Percentiles rank a stretch among this genome's conserved stretches.
These are phyloP conservation scores for Pontederia crassipes DNA, from an alignment of 176 grass and related monocot species.

Conservation along the genomic window DNA sequence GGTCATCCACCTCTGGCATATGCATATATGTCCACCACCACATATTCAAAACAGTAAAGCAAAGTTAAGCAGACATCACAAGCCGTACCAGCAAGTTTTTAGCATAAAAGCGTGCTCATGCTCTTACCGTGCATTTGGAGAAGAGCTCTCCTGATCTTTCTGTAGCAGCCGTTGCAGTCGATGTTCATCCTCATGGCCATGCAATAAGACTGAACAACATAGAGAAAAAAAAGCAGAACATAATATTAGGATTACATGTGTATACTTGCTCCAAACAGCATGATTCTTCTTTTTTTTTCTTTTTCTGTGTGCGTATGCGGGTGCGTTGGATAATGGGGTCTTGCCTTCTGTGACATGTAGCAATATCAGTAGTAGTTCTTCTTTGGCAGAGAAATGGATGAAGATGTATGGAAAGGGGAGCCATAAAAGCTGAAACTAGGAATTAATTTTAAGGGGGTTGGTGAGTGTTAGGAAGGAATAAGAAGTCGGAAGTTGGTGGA, in stretches of 20 bases:
- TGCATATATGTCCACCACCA: not conserved
- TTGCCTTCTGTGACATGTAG: slow-evolving; percentile 35
- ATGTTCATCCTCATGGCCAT: slow-evolving; percentile 92
- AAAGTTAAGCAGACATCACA: not conserved
- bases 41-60: not conserved
- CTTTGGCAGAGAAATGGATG: not conserved
- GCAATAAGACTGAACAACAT: slow-evolving; percentile 32
- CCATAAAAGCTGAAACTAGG: slow-evolving; percentile 19
- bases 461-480: slow-evolving; percentile 18
- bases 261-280: not conserved
- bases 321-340: slow-evolving; percentile 24
- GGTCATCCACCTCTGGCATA: slow-evolving; percentile 51
- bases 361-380: not conserved
- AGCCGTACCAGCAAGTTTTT: no score
- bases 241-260: not conserved
- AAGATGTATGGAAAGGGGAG: slow-evolving; percentile 22
- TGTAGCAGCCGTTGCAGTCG: slow-evolving; percentile 90
- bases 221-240: not conserved
- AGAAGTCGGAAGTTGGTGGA: slow-evolving; percentile 17
- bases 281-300: not conserved
- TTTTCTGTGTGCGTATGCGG: not conserved
- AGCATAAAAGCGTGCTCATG: no score
- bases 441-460: slow-evolving; percentile 16
- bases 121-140: slow-evolving; percentile 71
- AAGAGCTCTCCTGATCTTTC: slow-evolving; percentile 64